These are phyloP conservation scores for Phytophthora chlamydospora DNA, from an alignment of 352 stramenopile species.

Conservation along the genomic window DNA sequence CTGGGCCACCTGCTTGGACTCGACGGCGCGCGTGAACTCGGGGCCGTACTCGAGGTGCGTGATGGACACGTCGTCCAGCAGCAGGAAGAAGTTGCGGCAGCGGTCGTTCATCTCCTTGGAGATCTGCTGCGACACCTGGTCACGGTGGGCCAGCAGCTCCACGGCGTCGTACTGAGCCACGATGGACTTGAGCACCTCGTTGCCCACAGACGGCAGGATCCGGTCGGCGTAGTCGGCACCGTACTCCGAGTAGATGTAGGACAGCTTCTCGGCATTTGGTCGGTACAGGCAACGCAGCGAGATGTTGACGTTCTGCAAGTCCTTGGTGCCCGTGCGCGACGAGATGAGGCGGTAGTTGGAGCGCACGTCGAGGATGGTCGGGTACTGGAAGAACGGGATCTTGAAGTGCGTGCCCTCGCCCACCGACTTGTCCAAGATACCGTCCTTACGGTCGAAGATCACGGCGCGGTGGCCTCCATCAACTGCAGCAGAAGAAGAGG, in stretches of 20 bases:
- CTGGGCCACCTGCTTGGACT: slow-evolving; percentile 99
- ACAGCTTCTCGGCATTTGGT: slow-evolving; percentile 94
- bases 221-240: slow-evolving; percentile 98
- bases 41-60: slow-evolving; percentile 99
- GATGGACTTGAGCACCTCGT: slow-evolving; percentile 95
- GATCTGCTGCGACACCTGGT: slow-evolving; percentile 98
- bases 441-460: slow-evolving; percentile 99
- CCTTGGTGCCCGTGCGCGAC: slow-evolving; percentile 97
- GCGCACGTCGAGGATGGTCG: slow-evolving; percentile 98
- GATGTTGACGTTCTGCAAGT: slow-evolving; percentile 99
- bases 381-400: slow-evolving; percentile 98
- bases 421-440: slow-evolving; percentile 95
- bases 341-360: slow-evolving; percentile 98
- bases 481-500: slow-evolving; percentile 67
- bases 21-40: slow-evolving; percentile 99
- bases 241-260: slow-evolving; percentile 97
- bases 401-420: slow-evolving; percentile 99
- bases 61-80: slow-evolving; percentile 99
- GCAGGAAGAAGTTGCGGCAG: slow-evolving; percentile 97
- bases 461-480: slow-evolving; percentile 98
- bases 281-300: slow-evolving; percentile 96
- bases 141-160: slow-evolving; percentile 98
- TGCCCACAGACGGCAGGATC: slow-evolving; percentile 99
- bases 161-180: slow-evolving; percentile 99
- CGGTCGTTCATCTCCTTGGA: slow-evolving; percentile 96